Conservation (phyloP, 345 rosid genomes). For the Carallia pectinifolia region DNA sequence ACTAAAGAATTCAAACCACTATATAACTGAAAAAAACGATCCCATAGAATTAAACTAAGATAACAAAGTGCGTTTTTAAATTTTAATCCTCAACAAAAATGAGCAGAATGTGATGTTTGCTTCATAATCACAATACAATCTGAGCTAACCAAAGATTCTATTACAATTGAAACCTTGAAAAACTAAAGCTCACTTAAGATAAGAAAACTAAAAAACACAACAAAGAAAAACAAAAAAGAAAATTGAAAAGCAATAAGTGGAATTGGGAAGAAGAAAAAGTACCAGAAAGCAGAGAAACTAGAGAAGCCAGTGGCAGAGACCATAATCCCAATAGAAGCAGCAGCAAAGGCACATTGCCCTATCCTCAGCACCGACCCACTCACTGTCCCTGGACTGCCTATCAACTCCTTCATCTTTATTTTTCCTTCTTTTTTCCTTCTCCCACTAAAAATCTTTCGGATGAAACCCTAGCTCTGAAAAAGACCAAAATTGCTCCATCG, state of each 20-base stretch:
- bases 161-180: too few relatives aligned
- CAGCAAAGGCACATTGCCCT: conserved; percentile 73
- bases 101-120: too few relatives aligned
- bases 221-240: neutral
- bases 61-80: too few relatives aligned
- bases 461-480: conserved; percentile 25
- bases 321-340: conserved; percentile 76
- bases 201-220: neutral
- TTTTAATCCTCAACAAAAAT: too few relatives aligned
- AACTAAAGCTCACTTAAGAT: too few relatives aligned
- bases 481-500: too few relatives aligned
- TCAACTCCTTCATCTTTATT: conserved; percentile 59
- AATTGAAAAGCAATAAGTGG: neutral
- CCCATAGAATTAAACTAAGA: too few relatives aligned
- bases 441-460: neutral
- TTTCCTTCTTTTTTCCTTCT: neutral
- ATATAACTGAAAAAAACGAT: too few relatives aligned
- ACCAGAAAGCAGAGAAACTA: conserved; percentile 84
- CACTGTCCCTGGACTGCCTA: conserved; percentile 82
- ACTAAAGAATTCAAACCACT: too few relatives aligned
- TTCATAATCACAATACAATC: too few relatives aligned
- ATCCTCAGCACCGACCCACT: conserved; percentile 67
- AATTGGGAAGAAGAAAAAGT: neutral
- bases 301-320: conserved; percentile 54
- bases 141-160: too few relatives aligned